Conservation (phyloP, 2,329 filamentous ascomycete genomes). For the Cephalotrichum gorgonifer region DNA sequence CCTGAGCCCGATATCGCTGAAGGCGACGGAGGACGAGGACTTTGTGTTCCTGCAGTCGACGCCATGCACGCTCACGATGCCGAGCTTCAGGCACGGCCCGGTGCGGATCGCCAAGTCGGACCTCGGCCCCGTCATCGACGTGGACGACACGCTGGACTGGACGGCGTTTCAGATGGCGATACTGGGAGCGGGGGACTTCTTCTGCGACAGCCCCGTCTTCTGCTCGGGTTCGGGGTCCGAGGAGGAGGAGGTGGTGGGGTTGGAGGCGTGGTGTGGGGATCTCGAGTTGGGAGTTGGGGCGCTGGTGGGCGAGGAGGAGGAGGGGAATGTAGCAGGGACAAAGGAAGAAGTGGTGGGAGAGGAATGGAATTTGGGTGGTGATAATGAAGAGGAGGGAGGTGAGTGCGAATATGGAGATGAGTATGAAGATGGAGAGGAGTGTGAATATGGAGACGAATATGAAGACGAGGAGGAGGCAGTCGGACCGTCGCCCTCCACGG, state of each 20-base stretch:
- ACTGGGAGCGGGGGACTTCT: constrained; percentile 42
- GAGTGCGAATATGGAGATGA: constrained; percentile 2
- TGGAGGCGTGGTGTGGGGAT: constrained; percentile 40
- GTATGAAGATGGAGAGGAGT: not conserved
- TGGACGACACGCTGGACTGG: constrained; percentile 42
- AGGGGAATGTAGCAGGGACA: not conserved
- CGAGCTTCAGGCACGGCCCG: constrained; percentile 42
- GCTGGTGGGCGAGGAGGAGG: not conserved
- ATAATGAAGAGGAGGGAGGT: not conserved
- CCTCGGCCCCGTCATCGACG: constrained; percentile 13
- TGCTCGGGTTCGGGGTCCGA: constrained; percentile 21
- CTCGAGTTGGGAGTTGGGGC: constrained; percentile 27
- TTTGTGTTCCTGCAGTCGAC: constrained; percentile 38
- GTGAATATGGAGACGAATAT: no score
- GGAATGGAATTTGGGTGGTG: no score
- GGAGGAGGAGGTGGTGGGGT: constrained; percentile 36
- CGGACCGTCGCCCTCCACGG: not conserved
- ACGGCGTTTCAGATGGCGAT: constrained; percentile 57
- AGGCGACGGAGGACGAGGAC: constrained; percentile 27
- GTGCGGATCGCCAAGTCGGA: constrained; percentile 41
- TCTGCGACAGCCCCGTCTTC: constrained; percentile 30
- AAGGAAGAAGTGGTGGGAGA: no score
- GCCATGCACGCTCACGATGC: constrained; percentile 36
- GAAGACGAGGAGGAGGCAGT: no score
- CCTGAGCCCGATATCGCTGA: constrained; percentile 7